phyloP scores from a whole-genome alignment of 352 stramenopile genomes.

The Phytophthora lateralis region DNA sequence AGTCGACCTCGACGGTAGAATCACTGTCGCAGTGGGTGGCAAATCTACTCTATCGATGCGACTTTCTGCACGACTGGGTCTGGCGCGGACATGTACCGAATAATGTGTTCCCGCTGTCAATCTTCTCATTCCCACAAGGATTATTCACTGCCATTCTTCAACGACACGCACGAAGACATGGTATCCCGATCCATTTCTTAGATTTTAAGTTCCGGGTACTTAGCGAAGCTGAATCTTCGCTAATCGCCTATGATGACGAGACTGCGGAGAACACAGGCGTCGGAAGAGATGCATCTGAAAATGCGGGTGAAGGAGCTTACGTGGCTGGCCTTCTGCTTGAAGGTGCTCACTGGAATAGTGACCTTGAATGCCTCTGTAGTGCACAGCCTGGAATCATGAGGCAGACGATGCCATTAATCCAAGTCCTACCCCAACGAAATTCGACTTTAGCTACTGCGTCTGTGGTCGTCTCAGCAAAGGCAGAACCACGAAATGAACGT shows the following conservation, averaged over 20 bases:
- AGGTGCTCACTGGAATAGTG: constrained; percentile 67
- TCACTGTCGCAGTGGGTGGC: constrained; percentile 62
- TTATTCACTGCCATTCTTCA: constrained; percentile 84
- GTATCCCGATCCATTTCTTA: constrained; percentile 74
- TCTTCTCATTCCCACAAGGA: constrained; percentile 78
- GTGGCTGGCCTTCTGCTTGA: constrained; percentile 72
- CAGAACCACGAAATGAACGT: background rate
- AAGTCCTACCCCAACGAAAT: constrained; percentile 72
- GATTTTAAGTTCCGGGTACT: constrained; percentile 81
- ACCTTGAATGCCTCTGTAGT: constrained; percentile 54
- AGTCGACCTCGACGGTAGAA: constrained; percentile 35
- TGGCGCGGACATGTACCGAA: constrained; percentile 21
- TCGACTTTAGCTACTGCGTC: background rate
- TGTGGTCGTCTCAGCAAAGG: background rate
- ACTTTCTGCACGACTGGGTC: constrained; percentile 68
- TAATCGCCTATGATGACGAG: constrained; percentile 1
- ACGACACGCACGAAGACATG: constrained; percentile 69
- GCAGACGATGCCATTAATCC: constrained; percentile 84
- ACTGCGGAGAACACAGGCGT: background rate
- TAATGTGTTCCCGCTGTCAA: constrained; percentile 58
- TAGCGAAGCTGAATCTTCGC: constrained; percentile 35
- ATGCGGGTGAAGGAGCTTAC: constrained; percentile 48
- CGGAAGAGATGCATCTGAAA: constrained; percentile 8
- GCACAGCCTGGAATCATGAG: constrained; percentile 64
- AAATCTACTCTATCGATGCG: constrained; percentile 56